Percentiles rank a stretch among this genome's conserved stretches.
phyloP scores from a whole-genome alignment of 2,329 filamentous ascomycete species.

The Penicillium sp. region DNA sequence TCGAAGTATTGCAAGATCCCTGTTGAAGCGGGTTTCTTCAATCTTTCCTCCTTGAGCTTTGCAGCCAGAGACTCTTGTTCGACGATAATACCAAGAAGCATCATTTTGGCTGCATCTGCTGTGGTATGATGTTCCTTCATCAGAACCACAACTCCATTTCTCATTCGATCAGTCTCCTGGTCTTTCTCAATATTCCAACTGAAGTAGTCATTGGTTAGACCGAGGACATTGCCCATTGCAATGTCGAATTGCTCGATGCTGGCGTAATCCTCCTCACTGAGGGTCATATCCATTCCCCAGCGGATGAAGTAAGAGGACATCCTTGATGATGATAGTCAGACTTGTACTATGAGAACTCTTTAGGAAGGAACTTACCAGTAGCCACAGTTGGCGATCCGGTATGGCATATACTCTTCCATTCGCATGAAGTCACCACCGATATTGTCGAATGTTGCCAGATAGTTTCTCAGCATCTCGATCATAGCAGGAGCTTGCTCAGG shows the following conservation, averaged over 20 bases:
- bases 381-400: neutral
- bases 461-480: neutral
- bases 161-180: constrained; percentile 8
- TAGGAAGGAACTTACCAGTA: neutral
- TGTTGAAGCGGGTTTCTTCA: neutral
- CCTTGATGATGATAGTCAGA: neutral
- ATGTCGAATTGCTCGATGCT: constrained; percentile 9
- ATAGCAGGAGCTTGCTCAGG: neutral
- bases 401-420: neutral
- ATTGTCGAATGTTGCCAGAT: neutral
- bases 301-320: neutral
- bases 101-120: constrained; percentile 1
- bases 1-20: constrained; percentile 5
- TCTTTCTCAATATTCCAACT: constrained; percentile 15
- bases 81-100: constrained; percentile 13
- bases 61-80: constrained; percentile 12
- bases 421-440: neutral
- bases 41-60: constrained; percentile 1
- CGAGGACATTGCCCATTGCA: constrained; percentile 12
- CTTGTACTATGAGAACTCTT: too few relatives aligned
- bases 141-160: constrained; percentile 11
- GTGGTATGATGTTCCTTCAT: constrained; percentile 4
- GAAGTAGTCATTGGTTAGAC: constrained; percentile 16
- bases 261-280: constrained; percentile 10
- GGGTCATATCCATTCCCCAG: neutral